Evolutionary conservation across 345 rosid genomes (phyloP).

Genomic region (Dimocarpus longan): DNA sequence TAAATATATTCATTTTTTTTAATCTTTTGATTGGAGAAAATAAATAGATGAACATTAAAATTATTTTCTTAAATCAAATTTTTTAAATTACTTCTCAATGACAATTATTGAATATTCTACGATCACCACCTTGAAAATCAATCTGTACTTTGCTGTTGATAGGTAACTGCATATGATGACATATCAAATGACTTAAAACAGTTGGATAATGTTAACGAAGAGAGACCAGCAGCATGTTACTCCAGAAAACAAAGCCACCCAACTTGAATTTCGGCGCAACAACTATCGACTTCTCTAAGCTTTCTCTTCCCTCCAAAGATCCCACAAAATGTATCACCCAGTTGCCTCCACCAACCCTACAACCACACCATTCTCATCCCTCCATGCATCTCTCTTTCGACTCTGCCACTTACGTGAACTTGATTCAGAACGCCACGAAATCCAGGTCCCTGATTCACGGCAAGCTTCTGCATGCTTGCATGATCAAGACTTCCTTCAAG

Average conservation of each 20-base stretch:
- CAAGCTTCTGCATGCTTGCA: constrained; percentile 45
- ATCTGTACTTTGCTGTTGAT: no score
- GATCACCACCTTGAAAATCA: no score
- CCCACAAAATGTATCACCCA: neutral
- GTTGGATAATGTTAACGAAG: neutral
- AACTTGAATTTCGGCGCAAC: neutral
- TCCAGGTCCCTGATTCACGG: constrained; percentile 39
- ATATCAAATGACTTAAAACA: no score
- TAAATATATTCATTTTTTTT: no score
- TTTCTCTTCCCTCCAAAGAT: neutral
- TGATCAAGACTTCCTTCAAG: constrained; percentile 43
- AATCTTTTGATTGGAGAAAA: no score
- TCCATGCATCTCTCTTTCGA: constrained; percentile 23
- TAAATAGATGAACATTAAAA: no score
- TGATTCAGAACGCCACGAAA: constrained; percentile 39
- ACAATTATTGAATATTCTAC: no score
- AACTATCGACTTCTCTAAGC: neutral
- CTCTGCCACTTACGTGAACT: constrained; percentile 38
- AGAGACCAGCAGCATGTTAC: neutral
- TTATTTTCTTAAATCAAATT: no score
- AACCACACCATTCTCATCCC: neutral
- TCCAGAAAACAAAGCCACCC: neutral
- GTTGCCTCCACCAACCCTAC: neutral
- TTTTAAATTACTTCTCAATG: no score
- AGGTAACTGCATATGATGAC: no score